These are phyloP conservation scores for Bullera alba DNA, from an alignment of 768 basidiomycete genomes.

Conservation along the genomic window DNA sequence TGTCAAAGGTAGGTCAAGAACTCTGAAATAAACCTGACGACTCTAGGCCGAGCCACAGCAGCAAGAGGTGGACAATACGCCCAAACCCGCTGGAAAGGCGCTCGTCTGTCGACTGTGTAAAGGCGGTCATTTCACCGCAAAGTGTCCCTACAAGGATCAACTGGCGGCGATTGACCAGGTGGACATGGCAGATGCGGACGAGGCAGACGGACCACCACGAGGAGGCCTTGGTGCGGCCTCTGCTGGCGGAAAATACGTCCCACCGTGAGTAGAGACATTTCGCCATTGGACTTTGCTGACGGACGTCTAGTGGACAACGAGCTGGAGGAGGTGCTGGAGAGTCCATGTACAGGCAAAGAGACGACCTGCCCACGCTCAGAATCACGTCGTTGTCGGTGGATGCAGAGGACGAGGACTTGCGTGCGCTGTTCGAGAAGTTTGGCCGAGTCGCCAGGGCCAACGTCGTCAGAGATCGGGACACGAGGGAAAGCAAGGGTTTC, in stretches of 20 bases:
- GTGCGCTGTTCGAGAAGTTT: conserved; percentile 79
- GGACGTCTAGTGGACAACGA: conserved; percentile 58
- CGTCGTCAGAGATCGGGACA: conserved; percentile 89
- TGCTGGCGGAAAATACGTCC: conserved; percentile 72
- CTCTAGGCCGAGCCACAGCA: conserved; percentile 56
- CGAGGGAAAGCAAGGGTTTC: conserved; percentile 90
- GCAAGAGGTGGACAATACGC: conserved; percentile 53
- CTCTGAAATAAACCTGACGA: background rate
- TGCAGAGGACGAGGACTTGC: conserved; percentile 85
- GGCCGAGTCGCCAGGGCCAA: conserved; percentile 83
- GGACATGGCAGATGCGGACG: conserved; percentile 51
- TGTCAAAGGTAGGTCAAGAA: background rate
- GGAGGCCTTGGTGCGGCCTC: conserved; percentile 46
- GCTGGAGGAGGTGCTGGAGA: conserved; percentile 61
- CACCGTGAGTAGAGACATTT: conserved; percentile 13
- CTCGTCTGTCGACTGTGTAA: conserved; percentile 90
- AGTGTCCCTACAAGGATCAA: conserved; percentile 96
- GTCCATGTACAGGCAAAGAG: conserved; percentile 66
- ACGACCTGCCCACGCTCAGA: conserved; percentile 91
- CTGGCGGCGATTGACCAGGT: conserved; percentile 49
- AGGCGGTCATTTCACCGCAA: conserved; percentile 94
- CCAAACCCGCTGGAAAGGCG: conserved; percentile 66
- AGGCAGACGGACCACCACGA: conserved; percentile 50
- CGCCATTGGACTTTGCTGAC: background rate
- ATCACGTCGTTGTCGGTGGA: conserved; percentile 96